phyloP scores from a whole-genome alignment of 371 early-diverging fungal genomes.

The Basidiobolus heterosporus region DNA sequence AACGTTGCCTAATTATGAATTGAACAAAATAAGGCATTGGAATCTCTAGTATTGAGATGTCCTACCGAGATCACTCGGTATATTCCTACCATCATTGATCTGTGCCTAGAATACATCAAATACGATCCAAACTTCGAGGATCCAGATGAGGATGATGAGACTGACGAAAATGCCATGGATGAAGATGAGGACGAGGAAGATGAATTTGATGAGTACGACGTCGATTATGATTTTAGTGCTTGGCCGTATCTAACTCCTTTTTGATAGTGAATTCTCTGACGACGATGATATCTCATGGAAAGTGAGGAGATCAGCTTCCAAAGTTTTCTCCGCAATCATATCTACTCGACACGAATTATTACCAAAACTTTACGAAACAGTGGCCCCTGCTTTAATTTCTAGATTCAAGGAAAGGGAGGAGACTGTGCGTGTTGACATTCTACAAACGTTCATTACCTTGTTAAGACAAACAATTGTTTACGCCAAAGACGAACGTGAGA shows the following conservation, averaged over 20 bases:
- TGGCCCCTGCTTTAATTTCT: slow-evolving; percentile 54
- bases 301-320: slow-evolving; percentile 72
- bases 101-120: slow-evolving; percentile 48
- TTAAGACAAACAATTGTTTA: slow-evolving; percentile 36
- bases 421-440: slow-evolving; percentile 69
- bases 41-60: slow-evolving; percentile 63
- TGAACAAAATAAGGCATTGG: slow-evolving; percentile 30
- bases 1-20: too few species aligned
- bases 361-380: slow-evolving; percentile 34
- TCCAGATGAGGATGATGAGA: slow-evolving; percentile 52
- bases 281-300: slow-evolving; percentile 83
- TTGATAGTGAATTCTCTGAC: slow-evolving; percentile 47
- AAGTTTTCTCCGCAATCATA: slow-evolving; percentile 59
- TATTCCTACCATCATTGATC: slow-evolving; percentile 36
- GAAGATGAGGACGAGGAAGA: slow-evolving; percentile 57
- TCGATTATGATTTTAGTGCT: neutral
- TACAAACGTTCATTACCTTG: slow-evolving; percentile 56
- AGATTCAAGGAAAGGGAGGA: slow-evolving; percentile 86
- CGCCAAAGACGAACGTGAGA: neutral
- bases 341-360: slow-evolving; percentile 50
- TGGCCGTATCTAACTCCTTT: neutral
- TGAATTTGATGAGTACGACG: slow-evolving; percentile 19
- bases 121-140: slow-evolving; percentile 87
- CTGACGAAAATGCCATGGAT: slow-evolving; percentile 47
- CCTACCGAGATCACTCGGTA: slow-evolving; percentile 50